These are phyloP conservation scores for Neonectria magnoliae DNA, from an alignment of 2,329 filamentous ascomycete species.

Conservation along the genomic window DNA sequence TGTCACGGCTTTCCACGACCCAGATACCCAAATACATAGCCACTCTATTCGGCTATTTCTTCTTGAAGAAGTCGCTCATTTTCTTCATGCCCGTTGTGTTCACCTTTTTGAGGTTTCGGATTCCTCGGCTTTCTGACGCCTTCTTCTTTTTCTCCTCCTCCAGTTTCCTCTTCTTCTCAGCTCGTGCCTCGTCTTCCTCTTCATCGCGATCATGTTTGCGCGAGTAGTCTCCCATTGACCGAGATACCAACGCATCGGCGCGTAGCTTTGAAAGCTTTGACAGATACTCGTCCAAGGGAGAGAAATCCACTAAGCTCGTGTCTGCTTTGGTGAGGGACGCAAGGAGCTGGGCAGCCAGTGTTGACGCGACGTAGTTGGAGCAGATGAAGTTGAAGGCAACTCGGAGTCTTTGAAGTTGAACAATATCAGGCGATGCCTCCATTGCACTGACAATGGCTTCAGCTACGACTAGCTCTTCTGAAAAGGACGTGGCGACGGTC, in stretches of 20 bases:
- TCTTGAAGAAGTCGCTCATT: conserved; percentile 92
- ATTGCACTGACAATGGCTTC: conserved; percentile 55
- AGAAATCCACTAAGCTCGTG: conserved; percentile 67
- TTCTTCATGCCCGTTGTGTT: conserved; percentile 96
- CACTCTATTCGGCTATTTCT: conserved; percentile 55
- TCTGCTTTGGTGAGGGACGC: conserved; percentile 51
- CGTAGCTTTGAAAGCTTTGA: conserved; percentile 72
- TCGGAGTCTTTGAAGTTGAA: conserved; percentile 70
- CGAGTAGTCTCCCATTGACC: conserved; percentile 75
- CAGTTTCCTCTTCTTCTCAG: conserved; percentile 84
- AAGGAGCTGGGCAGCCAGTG: conserved; percentile 56
- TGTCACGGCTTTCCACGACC: conserved; percentile 29
- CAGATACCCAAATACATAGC: conserved; percentile 46
- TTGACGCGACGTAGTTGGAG: conserved; percentile 65
- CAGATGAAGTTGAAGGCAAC: conserved; percentile 73
- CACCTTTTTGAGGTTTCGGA: conserved; percentile 87
- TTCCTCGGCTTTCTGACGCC: conserved; percentile 75
- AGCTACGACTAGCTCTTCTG: conserved; percentile 45
- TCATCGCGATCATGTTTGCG: conserved; percentile 75
- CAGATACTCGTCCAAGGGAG: conserved; percentile 76
- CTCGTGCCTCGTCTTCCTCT: conserved; percentile 70
- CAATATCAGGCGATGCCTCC: conserved; percentile 59
- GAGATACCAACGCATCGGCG: conserved; percentile 74
- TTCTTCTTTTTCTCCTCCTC: conserved; percentile 92
- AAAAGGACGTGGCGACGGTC: conserved; percentile 58